Percentiles rank a stretch among this genome's conserved stretches.
phyloP scores from a whole-genome alignment of 768 basidiomycete genomes.

The Boletus pseudopeckii region DNA sequence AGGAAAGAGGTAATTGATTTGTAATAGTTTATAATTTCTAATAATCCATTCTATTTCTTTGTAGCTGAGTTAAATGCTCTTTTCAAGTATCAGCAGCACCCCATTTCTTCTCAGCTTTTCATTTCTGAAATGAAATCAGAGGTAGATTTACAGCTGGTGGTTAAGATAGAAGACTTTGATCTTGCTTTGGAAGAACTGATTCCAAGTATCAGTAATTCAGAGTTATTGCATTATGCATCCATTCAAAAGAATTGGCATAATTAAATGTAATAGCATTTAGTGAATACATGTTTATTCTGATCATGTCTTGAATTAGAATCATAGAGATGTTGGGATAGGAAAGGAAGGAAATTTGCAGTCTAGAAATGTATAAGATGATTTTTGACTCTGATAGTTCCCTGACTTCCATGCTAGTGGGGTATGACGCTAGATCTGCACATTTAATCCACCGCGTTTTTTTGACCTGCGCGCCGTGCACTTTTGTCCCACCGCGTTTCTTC shows the following conservation, averaged over 20 bases:
- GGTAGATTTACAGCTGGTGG: slow-evolving; percentile 71
- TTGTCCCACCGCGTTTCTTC: too few species aligned
- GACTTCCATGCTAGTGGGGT: too few species aligned
- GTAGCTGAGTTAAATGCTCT: slow-evolving; percentile 42
- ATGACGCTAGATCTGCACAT: too few species aligned
- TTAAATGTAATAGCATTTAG: neutral
- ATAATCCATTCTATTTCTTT: neutral
- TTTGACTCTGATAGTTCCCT: too few species aligned
- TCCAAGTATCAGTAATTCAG: slow-evolving; percentile 80
- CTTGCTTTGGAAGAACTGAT: slow-evolving; percentile 65
- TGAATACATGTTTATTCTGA: neutral
- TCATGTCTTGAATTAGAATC: too few species aligned
- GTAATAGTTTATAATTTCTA: neutral
- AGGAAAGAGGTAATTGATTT: slow-evolving; percentile 53
- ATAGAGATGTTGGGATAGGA: too few species aligned
- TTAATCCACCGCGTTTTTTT: too few species aligned
- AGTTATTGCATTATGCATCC: slow-evolving; percentile 78
- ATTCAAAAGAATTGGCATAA: slow-evolving; percentile 37
- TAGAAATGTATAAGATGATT: too few species aligned
- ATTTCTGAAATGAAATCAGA: slow-evolving; percentile 74
- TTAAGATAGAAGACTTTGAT: slow-evolving; percentile 72
- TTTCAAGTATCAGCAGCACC: slow-evolving; percentile 44
- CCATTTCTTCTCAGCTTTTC: slow-evolving; percentile 87
- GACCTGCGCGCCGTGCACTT: too few species aligned
- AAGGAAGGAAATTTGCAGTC: too few species aligned